Base-by-base conservation (phyloP, 257 asterid genomes). In the Sherardia arvensis region DNA sequence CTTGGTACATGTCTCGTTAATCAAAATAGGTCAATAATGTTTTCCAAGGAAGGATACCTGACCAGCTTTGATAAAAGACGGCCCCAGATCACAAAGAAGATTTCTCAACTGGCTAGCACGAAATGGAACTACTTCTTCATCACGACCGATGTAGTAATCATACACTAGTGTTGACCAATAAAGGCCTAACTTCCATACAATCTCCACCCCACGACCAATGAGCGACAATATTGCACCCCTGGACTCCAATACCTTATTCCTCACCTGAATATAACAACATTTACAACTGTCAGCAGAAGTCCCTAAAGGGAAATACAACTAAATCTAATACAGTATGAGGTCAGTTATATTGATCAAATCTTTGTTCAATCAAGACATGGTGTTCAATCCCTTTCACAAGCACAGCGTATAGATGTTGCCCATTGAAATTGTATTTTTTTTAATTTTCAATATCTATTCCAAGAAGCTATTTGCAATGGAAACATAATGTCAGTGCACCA, bases 21-120 rank as follows among this genome's bases (percentile, higher is more conserved):
- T 15, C 51, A 43, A 43, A 43, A 43, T 40, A 40, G 14, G 51
- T 43, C 20, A 43, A 14, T 14, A 14, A 14, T 14, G 4, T 15
- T 43, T 43, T 43, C 4, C 51, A 43, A 38, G 47, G 20, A 43
- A 43, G 21, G 51, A 43, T 43, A 93, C 99, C 99, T 93, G 99
- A 62, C 99, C 99, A 76, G 97, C 97, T 83, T 93, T 93, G 80
- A 93, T 90, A 78, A 93, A 93, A 73, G 99, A 90, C 72, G 99
- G 97, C 56, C 99, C 99, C 81, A 93, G 69, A 76, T 93, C 94
- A 74, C 99, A 93, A 63, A 93, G 83, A 70, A 93, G 84, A 74
- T 83, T 84, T 78, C 99, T 83, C 74, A 93, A 83, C 78, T 93
- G 99, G 69, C 90, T 94, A 67, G 97, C 97, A 27, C 99, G 97